phyloP scores from a whole-genome alignment of 2,329 filamentous ascomycete species.

The Ophiostoma pallidulum region DNA sequence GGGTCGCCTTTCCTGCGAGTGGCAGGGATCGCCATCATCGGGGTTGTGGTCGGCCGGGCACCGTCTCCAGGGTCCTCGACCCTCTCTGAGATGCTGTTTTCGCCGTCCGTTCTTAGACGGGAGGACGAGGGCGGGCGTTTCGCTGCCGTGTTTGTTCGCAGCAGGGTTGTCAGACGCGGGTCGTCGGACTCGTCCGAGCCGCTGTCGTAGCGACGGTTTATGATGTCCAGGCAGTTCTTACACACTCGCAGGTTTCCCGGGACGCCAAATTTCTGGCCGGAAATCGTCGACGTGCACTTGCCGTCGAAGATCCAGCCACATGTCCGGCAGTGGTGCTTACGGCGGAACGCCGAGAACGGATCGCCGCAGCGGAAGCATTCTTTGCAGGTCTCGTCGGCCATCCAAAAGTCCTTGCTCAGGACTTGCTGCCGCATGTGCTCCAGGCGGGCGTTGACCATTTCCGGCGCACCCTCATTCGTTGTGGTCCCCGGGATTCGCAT shows the following conservation, averaged over 20 bases:
- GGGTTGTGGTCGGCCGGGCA: conserved; percentile 49
- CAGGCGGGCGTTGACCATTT: conserved; percentile 50
- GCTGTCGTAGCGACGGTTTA: conserved; percentile 82
- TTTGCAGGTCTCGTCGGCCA: conserved; percentile 97
- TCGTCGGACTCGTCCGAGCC: conserved; percentile 77
- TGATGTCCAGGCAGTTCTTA: conserved; percentile 84
- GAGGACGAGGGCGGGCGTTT: conserved; percentile 26
- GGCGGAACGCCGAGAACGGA: conserved; percentile 82
- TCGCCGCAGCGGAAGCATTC: conserved; percentile 91
- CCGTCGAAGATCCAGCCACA: conserved; percentile 99
- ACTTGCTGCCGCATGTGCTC: conserved; percentile 77
- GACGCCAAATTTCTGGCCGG: conserved; percentile 80
- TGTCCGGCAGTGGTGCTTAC: conserved; percentile 91
- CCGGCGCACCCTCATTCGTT: conserved; percentile 46
- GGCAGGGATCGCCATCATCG: conserved; percentile 62
- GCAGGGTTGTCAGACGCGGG: conserved; percentile 55
- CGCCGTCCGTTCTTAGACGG: conserved; percentile 32
- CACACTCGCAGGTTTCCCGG: conserved; percentile 78
- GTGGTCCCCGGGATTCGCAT: conserved; percentile 48
- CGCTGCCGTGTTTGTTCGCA: conserved; percentile 44
- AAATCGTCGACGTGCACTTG: conserved; percentile 87
- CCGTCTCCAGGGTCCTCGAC: conserved; percentile 38
- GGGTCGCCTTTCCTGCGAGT: conserved; percentile 55
- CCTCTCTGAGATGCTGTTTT: conserved; percentile 31
- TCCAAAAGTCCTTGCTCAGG: conserved; percentile 94